Conservation (phyloP, 2,329 filamentous ascomycete species). For the Calonectria montana region DNA sequence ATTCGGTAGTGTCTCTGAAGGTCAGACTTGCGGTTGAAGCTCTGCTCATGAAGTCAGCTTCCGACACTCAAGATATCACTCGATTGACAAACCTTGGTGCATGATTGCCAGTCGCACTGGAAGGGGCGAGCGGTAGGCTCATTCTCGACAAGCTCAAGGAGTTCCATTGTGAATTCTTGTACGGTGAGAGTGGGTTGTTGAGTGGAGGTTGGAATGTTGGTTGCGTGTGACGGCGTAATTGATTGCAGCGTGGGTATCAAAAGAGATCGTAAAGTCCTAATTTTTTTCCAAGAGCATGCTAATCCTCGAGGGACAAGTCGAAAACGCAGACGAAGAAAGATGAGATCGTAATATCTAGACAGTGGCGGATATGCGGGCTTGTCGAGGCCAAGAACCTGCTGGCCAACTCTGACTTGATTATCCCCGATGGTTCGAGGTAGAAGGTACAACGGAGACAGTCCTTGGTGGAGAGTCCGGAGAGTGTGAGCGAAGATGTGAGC, state of each 20-base stretch:
- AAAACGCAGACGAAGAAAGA: background rate
- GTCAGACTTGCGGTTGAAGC: constrained; percentile 79
- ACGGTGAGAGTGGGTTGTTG: background rate
- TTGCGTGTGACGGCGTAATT: background rate
- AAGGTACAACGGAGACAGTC: background rate
- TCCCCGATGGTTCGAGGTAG: background rate
- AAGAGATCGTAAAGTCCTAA: background rate
- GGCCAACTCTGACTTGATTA: constrained; percentile 4
- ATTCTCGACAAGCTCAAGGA: constrained; percentile 73
- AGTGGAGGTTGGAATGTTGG: background rate
- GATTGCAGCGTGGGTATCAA: constrained; percentile 2
- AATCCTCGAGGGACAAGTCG: background rate
- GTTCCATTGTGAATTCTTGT: constrained; percentile 58
- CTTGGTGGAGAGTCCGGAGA: background rate
- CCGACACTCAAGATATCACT: background rate
- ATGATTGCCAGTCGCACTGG: constrained; percentile 72
- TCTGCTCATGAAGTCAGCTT: constrained; percentile 55
- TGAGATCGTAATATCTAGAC: background rate
- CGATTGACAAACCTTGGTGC: constrained; percentile 63
- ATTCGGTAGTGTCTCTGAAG: constrained; percentile 77
- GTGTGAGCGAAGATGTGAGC: background rate
- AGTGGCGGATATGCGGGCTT: background rate
- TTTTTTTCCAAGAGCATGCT: constrained; percentile 17
- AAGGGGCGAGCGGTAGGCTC: constrained; percentile 72
- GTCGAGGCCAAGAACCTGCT: constrained; percentile 7